phyloP scores from a whole-genome alignment of 2,329 filamentous ascomycete genomes.

The Colletotrichum camelliae region DNA sequence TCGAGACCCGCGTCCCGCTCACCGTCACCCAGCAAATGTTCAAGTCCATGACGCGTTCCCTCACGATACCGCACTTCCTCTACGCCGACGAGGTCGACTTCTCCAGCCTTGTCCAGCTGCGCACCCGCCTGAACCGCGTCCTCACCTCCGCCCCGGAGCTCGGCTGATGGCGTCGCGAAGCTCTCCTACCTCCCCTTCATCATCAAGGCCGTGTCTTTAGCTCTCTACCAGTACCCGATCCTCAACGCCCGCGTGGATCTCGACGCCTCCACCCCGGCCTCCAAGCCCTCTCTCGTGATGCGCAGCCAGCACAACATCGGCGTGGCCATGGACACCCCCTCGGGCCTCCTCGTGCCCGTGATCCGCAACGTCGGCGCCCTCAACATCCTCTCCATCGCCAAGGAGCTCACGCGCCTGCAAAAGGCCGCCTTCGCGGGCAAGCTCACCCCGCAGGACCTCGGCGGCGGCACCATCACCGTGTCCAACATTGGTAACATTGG shows the following conservation, averaged over 20 bases:
- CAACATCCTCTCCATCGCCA: slow-evolving; percentile 79
- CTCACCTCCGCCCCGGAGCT: slow-evolving; percentile 55
- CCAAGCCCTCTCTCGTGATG: slow-evolving; percentile 78
- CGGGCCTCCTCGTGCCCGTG: slow-evolving; percentile 88
- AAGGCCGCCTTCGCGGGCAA: slow-evolving; percentile 75
- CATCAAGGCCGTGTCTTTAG: slow-evolving; percentile 91
- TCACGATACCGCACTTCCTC: slow-evolving; percentile 92
- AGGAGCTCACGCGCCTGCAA: slow-evolving; percentile 78
- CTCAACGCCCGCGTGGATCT: slow-evolving; percentile 86
- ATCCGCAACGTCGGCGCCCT: slow-evolving; percentile 81
- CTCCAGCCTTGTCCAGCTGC: slow-evolving; percentile 73
- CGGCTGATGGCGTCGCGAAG: slow-evolving; percentile 57
- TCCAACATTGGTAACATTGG: slow-evolving; percentile 97
- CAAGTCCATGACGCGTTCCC: slow-evolving; percentile 93
- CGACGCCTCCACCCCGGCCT: slow-evolving; percentile 41
- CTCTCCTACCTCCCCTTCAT: slow-evolving; percentile 94
- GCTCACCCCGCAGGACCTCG: slow-evolving; percentile 76
- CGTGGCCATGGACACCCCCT: slow-evolving; percentile 91
- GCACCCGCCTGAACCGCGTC: slow-evolving; percentile 75
- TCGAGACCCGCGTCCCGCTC: slow-evolving; percentile 73
- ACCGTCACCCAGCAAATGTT: slow-evolving; percentile 95
- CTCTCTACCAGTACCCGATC: slow-evolving; percentile 80
- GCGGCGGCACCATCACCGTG: slow-evolving; percentile 89
- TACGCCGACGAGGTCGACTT: slow-evolving; percentile 92
- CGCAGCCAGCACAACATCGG: slow-evolving; percentile 93